phyloP scores from a whole-genome alignment of 495 filamentous ascomycete genomes.

The Pseudomonodictys pantanalensis region DNA sequence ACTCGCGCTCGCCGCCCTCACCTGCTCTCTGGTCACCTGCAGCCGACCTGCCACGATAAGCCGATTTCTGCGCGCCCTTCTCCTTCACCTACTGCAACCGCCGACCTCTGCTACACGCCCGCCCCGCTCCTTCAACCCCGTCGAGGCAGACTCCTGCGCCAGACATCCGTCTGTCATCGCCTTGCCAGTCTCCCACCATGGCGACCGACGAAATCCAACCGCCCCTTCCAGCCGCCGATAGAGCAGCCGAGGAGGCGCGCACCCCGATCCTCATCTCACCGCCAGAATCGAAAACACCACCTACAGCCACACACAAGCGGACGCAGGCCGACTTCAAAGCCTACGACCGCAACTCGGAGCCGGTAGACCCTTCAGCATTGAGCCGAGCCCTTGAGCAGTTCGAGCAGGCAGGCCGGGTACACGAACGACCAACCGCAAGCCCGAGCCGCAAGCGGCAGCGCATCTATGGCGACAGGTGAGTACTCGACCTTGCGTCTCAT shows the following conservation, averaged over 20 bases:
- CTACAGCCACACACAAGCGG: slow-evolving; percentile 43
- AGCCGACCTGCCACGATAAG: too few species aligned
- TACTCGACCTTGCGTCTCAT: too few species aligned
- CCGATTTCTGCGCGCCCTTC: too few species aligned
- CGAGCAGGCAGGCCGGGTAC: slow-evolving; percentile 57
- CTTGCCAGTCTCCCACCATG: neutral
- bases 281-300: slow-evolving; percentile 48
- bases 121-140: too few species aligned
- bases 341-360: slow-evolving; percentile 50
- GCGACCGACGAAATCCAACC: neutral
- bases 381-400: slow-evolving; percentile 62
- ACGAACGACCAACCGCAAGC: slow-evolving; percentile 69
- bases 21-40: neutral
- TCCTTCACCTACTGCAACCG: too few species aligned
- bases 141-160: too few species aligned
- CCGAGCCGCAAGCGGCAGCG: slow-evolving; percentile 84
- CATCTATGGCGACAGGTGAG: slow-evolving; percentile 77
- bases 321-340: slow-evolving; percentile 36
- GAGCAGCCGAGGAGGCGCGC: slow-evolving; percentile 21
- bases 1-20: slow-evolving; percentile 1
- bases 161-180: slow-evolving; percentile 1
- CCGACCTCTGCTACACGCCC: too few species aligned
- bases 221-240: slow-evolving; percentile 8
- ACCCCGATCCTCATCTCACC: slow-evolving; percentile 42
- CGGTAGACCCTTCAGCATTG: slow-evolving; percentile 60